Percentiles rank a stretch among this genome's conserved stretches.
phyloP scores from a whole-genome alignment of 139 green algal species.

The Penium margaritaceum region DNA sequence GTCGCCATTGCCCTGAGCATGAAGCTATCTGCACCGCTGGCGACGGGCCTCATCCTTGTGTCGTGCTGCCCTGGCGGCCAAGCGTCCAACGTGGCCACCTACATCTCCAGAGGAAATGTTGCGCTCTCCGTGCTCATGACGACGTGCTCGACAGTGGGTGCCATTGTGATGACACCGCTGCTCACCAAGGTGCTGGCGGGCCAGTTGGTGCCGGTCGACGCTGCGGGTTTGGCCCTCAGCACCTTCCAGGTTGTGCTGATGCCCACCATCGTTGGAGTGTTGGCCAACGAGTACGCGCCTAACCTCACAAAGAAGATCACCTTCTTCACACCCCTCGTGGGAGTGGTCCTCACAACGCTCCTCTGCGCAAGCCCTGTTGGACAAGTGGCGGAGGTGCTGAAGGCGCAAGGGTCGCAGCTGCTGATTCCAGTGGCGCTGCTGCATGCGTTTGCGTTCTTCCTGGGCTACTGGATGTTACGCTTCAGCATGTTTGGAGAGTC shows the following conservation, averaged over 20 bases:
- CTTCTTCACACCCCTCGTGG: slow-evolving; percentile 53
- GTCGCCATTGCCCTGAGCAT: slow-evolving; percentile 47
- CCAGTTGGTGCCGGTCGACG: slow-evolving; percentile 68
- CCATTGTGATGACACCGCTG: slow-evolving; percentile 75
- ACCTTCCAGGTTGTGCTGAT: slow-evolving; percentile 71
- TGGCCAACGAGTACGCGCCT: slow-evolving; percentile 19
- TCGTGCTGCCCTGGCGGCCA: slow-evolving; percentile 69
- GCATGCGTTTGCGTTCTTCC: slow-evolving; percentile 57
- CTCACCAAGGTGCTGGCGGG: slow-evolving; percentile 66
- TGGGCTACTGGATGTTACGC: slow-evolving; percentile 64
- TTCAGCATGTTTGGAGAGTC: slow-evolving; percentile 58
- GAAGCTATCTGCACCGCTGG: slow-evolving; percentile 52
- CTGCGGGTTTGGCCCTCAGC: slow-evolving; percentile 50
- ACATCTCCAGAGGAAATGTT: slow-evolving; percentile 74
- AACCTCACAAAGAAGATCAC: slow-evolving; percentile 23
- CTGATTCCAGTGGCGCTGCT: slow-evolving; percentile 55
- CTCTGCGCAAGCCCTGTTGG: slow-evolving; percentile 50
- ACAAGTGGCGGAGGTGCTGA: slow-evolving; percentile 36
- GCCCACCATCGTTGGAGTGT: slow-evolving; percentile 53
- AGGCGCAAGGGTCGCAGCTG: slow-evolving; percentile 47
- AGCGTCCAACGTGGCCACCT: slow-evolving; percentile 73
- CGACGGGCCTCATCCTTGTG: slow-evolving; percentile 67
- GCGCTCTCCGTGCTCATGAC: slow-evolving; percentile 81
- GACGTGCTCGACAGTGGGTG: slow-evolving; percentile 62
- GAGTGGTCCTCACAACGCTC: slow-evolving; percentile 49